Evolutionary conservation across 148 eudicot species (phyloP), one percentile per base, ranked within the genome.

Genomic region (Nepenthes gracilis): DNA sequence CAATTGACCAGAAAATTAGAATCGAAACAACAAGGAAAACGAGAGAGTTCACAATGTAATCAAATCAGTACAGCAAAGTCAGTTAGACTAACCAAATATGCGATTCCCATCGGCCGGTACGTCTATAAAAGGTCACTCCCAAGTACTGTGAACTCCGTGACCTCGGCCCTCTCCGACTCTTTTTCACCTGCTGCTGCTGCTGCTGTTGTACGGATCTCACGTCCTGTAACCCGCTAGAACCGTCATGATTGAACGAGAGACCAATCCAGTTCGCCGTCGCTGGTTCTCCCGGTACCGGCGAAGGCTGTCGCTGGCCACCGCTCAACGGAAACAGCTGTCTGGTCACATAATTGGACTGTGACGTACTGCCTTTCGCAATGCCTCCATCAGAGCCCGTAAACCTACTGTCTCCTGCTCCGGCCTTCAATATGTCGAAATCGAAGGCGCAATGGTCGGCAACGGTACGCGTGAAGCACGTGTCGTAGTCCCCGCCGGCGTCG

Each of bases 31-130:
- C 10, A 57, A 33, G 11, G 4, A 35, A 13, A 33, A 33, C 35
- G 23, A 23, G 23, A 23, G 23, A 23, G 23, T 23, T 23, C 23
- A 23, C 0, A 23, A 23, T 23, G 23, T 23, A 0, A 23, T 23
- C 23, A 23, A 23, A 23, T 23, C 23, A 23, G 23, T 23, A 23
- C 23, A 23, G 23, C 23, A 13, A 7, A 12, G 36, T 33, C 32
- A 57, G 13, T 36, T n/a, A 2, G 47, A 23, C 67, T 53, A 43
- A 64, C 67, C 67, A 64, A 36, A 64, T 64, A 54, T 64, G 90
- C 3, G 90, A 85, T 70, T 85, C 90, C 90, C 86, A 84, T 74
- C 90, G 64, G 43, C 90, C 90, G 61, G 90, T 84, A 40, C 90
- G 80, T 48, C 86, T 56, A 50, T 85, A 85, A 61, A 76, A 85